phyloP scores from a whole-genome alignment of 2,329 filamentous ascomycete species.

The Thielaviopsis euricoi region DNA sequence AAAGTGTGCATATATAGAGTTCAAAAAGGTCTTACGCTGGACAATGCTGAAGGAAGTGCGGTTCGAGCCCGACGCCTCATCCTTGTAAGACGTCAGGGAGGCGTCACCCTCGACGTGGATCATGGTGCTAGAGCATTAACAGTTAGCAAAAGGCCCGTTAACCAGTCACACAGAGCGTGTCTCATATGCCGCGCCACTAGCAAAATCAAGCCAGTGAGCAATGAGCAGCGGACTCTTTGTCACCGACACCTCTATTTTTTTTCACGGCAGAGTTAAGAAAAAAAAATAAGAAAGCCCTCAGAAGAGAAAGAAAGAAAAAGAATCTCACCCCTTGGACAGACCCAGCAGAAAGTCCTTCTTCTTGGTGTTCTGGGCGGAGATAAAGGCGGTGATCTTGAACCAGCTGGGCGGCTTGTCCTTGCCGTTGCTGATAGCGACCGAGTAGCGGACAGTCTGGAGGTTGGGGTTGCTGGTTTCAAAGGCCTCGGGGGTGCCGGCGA shows the following conservation, averaged over 20 bases:
- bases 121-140: slow-evolving; percentile 39
- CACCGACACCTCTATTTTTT: no score
- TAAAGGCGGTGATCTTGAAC: slow-evolving; percentile 67
- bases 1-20: background rate
- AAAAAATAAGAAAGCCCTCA: no score
- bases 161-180: background rate
- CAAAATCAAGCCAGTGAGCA: no score
- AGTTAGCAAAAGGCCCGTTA: slow-evolving; percentile 8
- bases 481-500: slow-evolving; percentile 65
- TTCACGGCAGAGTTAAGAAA: no score
- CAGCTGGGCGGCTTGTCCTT: slow-evolving; percentile 62
- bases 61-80: slow-evolving; percentile 48
- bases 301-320: background rate
- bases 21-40: slow-evolving; percentile 49
- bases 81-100: slow-evolving; percentile 48
- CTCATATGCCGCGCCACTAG: no score
- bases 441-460: slow-evolving; percentile 56
- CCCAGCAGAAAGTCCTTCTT: slow-evolving; percentile 55
- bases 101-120: slow-evolving; percentile 77
- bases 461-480: slow-evolving; percentile 50
- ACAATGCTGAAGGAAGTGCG: slow-evolving; percentile 49
- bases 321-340: slow-evolving; percentile 70
- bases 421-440: slow-evolving; percentile 54
- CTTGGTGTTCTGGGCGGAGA: slow-evolving; percentile 49
- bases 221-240: no score